Evolutionary conservation across 768 basidiomycete species (phyloP).

Genomic region (Mycena galopus): DNA sequence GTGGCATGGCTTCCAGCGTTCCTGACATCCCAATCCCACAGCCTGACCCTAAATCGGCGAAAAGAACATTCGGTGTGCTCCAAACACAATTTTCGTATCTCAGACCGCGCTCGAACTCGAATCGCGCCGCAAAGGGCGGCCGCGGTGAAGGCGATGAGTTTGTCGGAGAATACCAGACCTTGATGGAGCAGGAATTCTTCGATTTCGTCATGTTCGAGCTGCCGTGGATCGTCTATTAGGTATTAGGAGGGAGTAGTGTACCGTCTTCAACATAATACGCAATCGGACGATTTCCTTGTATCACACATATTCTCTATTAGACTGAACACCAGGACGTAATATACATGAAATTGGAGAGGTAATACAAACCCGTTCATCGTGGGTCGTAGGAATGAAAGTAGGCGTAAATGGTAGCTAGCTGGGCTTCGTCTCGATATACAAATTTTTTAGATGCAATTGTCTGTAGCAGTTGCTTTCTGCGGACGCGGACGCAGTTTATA

Average conservation of each 20-base stretch:
- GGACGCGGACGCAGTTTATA: conserved; percentile 53
- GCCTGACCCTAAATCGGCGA: conserved; percentile 89
- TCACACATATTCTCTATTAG: conserved; percentile 61
- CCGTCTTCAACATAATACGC: conserved; percentile 24
- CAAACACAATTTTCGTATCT: conserved; percentile 88
- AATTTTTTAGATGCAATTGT: conserved; percentile 28
- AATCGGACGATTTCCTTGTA: conserved; percentile 48
- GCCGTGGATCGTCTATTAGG: conserved; percentile 86
- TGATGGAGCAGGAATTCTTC: conserved; percentile 96
- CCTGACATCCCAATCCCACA: conserved; percentile 47
- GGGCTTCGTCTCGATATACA: conserved; percentile 30
- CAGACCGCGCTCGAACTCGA: conserved; percentile 76
- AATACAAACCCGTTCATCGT: conserved; percentile 39
- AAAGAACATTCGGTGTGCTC: conserved; percentile 81
- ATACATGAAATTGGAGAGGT: conserved; percentile 39
- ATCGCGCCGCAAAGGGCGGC: conserved; percentile 59
- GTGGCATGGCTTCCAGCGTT: conserved; percentile 1
- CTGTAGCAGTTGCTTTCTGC: conserved; percentile 25
- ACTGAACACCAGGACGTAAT: conserved; percentile 39
- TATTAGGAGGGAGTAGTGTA: conserved; percentile 28
- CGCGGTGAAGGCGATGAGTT: conserved; percentile 72
- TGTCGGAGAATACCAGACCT: conserved; percentile 89
- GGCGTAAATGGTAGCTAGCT: conserved; percentile 25
- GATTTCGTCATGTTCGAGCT: conserved; percentile 96
- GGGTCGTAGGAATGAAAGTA: conserved; percentile 32